Evolutionary conservation across 352 stramenopile genomes (phyloP).

Genomic region (Pythium rishiriense): DNA sequence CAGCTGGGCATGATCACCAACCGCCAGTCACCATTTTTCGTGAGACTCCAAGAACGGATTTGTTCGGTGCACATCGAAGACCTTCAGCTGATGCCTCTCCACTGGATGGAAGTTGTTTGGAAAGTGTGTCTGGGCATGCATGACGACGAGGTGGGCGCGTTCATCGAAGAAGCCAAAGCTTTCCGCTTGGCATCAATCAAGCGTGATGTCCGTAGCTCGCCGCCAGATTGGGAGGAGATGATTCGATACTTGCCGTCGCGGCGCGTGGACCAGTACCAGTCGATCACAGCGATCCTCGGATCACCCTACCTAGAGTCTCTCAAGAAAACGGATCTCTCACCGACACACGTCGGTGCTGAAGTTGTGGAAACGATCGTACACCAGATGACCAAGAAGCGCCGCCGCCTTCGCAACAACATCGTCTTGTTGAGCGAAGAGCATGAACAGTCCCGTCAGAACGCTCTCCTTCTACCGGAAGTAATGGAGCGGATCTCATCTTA

Average conservation of each 20-base stretch:
- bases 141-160: slow-evolving; percentile 40
- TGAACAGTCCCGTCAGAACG: slow-evolving; percentile 48
- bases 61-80: slow-evolving; percentile 40
- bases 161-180: slow-evolving; percentile 28
- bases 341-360: not conserved
- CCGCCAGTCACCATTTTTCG: not conserved
- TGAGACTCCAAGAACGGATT: slow-evolving; percentile 15
- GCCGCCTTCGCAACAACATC: slow-evolving; percentile 8
- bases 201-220: not conserved
- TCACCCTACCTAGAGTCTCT: slow-evolving; percentile 1
- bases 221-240: not conserved
- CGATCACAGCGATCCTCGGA: slow-evolving; percentile 8
- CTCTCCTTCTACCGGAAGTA: slow-evolving; percentile 57
- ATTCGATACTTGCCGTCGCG: slow-evolving; percentile 11
- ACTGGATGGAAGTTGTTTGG: slow-evolving; percentile 58
- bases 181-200: slow-evolving; percentile 2
- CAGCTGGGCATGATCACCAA: slow-evolving; percentile 18
- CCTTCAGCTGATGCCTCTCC: slow-evolving; percentile 47
- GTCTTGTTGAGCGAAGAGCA: slow-evolving; percentile 26
- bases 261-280: slow-evolving; percentile 15
- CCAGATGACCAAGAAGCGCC: slow-evolving; percentile 5
- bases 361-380: not conserved
- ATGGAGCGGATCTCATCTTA: slow-evolving; percentile 72
- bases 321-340: slow-evolving; percentile 6
- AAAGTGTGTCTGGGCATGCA: slow-evolving; percentile 50